A percentile compares a stretch with the other conserved stretches of the same genome.
Evolutionary conservation across 306 rosid genomes (phyloP).

Genomic region (Mucuna pruriens): DNA sequence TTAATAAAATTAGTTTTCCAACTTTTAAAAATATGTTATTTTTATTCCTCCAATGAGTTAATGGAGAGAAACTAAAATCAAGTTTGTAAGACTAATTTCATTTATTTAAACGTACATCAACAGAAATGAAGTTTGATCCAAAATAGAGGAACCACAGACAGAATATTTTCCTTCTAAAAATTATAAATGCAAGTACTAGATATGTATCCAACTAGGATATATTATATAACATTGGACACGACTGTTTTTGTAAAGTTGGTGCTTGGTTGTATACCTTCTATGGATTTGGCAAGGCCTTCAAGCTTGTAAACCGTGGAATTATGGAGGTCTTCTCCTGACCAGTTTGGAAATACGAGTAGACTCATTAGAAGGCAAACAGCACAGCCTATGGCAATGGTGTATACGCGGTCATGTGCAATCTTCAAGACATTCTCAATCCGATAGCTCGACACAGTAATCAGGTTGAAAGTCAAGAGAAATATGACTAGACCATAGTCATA

Average conservation of each 20-base stretch:
- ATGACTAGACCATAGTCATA: slow-evolving; percentile 91
- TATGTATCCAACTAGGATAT: neutral
- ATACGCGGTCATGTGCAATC: slow-evolving; percentile 80
- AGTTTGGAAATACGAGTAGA: slow-evolving; percentile 78
- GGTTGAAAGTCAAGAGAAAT: slow-evolving; percentile 86
- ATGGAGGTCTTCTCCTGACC: slow-evolving; percentile 96
- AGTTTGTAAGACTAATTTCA: too few species aligned
- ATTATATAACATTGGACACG: neutral
- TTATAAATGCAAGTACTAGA: neutral
- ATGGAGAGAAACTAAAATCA: too few species aligned
- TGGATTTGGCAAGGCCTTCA: slow-evolving; percentile 87
- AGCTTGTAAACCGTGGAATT: slow-evolving; percentile 75
- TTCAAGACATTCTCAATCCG: slow-evolving; percentile 66
- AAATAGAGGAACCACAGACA: too few species aligned
- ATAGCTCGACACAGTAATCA: slow-evolving; percentile 82
- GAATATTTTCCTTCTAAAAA: too few species aligned
- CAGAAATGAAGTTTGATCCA: too few species aligned
- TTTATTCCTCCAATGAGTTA: too few species aligned
- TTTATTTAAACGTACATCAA: too few species aligned
- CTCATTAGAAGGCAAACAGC: slow-evolving; percentile 87
- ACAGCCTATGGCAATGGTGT: slow-evolving; percentile 85
- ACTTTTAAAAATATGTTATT: too few species aligned
- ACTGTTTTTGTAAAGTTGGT: neutral
- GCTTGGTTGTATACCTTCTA: slow-evolving; percentile 65
- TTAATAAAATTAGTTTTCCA: too few species aligned